Conservation (phyloP, 2,329 filamentous ascomycete genomes). For the Didymosphaeria variabile region DNA sequence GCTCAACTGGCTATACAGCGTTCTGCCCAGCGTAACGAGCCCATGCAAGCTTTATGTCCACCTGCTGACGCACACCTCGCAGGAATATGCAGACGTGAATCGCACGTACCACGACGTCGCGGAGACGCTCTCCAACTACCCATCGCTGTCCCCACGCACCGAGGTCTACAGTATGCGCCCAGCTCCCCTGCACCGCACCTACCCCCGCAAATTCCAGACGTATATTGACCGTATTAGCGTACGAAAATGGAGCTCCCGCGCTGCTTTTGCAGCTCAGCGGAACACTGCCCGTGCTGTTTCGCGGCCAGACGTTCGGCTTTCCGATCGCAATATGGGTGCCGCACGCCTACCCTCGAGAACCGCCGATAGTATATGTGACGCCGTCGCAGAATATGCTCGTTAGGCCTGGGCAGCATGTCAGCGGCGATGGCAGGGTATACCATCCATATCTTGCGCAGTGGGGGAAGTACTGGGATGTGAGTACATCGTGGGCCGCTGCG, state of each 20-base stretch:
- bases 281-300: conserved; percentile 90
- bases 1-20: conserved; percentile 93
- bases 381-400: conserved; percentile 90
- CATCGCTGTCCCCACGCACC: conserved; percentile 83
- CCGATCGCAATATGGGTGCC: conserved; percentile 94
- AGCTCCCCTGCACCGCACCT: conserved; percentile 6
- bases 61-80: conserved; percentile 9
- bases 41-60: background rate
- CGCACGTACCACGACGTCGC: conserved; percentile 92
- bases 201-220: conserved; percentile 9
- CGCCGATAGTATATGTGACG: conserved; percentile 87
- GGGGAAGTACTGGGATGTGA: conserved; percentile 88
- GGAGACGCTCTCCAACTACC: conserved; percentile 79
- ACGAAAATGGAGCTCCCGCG: conserved; percentile 85
- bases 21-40: conserved; percentile 66
- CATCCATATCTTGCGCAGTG: conserved; percentile 95
- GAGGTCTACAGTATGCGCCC: conserved; percentile 86
- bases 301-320: conserved; percentile 88
- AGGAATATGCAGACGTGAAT: conserved; percentile 95
- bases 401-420: conserved; percentile 92
- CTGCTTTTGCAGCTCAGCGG: conserved; percentile 87
- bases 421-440: conserved; percentile 90
- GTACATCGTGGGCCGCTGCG: conserved; percentile 48
- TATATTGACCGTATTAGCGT: conserved; percentile 66
- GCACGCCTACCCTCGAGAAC: conserved; percentile 84